Conservation (phyloP, 257 asterid genomes). For the Solanum paucissectum region DNA sequence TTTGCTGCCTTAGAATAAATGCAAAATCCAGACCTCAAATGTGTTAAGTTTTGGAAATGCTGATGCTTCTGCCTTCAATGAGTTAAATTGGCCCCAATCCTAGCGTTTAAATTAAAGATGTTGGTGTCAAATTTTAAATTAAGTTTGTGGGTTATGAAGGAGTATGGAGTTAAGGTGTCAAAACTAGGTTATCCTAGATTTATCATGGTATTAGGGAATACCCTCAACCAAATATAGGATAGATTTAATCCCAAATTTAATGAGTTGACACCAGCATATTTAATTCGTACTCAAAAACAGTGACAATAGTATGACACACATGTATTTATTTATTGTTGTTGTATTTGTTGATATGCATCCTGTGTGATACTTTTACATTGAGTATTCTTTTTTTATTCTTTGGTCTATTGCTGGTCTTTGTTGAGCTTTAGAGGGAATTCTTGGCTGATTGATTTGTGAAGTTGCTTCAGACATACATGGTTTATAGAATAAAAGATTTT, state of each 20-base stretch:
- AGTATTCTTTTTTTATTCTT: not conserved
- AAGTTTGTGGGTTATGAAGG: not conserved
- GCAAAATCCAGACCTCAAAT: not conserved
- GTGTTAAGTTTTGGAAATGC: not conserved
- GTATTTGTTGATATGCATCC: not conserved
- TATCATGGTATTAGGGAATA: not conserved
- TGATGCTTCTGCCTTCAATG: not conserved
- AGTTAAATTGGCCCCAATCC: not conserved
- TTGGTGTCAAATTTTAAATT: not conserved
- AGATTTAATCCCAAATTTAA: not conserved
- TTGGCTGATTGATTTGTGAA: not conserved
- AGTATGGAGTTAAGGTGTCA: not conserved
- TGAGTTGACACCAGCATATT: constrained; percentile 10
- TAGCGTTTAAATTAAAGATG: not conserved
- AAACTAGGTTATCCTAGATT: not conserved
- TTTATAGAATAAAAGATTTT: not conserved
- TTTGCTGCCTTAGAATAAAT: not conserved
- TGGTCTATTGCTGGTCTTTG: not conserved
- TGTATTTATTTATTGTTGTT: not conserved
- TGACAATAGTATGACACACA: not conserved
- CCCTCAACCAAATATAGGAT: not conserved
- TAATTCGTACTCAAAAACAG: not conserved
- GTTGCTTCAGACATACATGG: not conserved
- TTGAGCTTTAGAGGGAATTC: not conserved
- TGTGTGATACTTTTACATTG: not conserved